These are phyloP conservation scores for Penicillium turbatum DNA, from an alignment of 495 filamentous ascomycete species.

Conservation along the genomic window DNA sequence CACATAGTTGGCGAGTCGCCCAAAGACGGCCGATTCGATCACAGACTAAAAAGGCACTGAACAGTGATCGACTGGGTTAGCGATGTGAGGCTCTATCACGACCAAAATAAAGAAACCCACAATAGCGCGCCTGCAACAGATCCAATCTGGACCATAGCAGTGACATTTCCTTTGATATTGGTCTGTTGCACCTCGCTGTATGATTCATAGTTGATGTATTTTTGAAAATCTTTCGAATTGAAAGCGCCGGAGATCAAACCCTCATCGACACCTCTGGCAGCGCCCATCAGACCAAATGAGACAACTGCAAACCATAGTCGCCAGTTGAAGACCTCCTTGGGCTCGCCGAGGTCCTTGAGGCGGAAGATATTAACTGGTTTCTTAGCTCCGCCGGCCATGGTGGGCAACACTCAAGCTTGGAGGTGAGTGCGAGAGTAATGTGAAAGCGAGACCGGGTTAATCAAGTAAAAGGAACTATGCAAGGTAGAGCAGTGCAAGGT, in stretches of 20 bases:
- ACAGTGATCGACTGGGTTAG: background rate
- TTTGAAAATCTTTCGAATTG: slow-evolving; percentile 58
- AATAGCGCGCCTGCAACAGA: slow-evolving; percentile 61
- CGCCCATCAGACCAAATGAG: slow-evolving; percentile 66
- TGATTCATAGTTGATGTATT: slow-evolving; percentile 51
- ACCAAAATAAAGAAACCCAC: slow-evolving; percentile 26
- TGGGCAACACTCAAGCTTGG: slow-evolving; percentile 13
- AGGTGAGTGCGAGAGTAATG: background rate
- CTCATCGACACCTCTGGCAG: slow-evolving; percentile 64
- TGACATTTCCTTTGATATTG: slow-evolving; percentile 66
- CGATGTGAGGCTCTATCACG: background rate
- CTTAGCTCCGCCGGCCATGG: slow-evolving; percentile 59
- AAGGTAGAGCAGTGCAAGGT: background rate
- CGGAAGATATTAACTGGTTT: slow-evolving; percentile 66
- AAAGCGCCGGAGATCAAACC: slow-evolving; percentile 65
- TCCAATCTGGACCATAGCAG: slow-evolving; percentile 69
- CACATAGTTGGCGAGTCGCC: slow-evolving; percentile 63
- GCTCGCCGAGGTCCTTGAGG: slow-evolving; percentile 50
- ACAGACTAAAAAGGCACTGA: slow-evolving; percentile 58
- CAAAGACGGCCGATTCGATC: slow-evolving; percentile 66
- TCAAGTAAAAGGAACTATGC: background rate
- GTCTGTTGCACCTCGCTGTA: slow-evolving; percentile 49
- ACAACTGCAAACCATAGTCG: slow-evolving; percentile 60
- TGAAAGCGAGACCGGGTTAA: background rate
- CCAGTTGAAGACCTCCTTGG: slow-evolving; percentile 60